Conservation (phyloP, 2,329 filamentous ascomycete species). For the Kalmusia sp. region DNA sequence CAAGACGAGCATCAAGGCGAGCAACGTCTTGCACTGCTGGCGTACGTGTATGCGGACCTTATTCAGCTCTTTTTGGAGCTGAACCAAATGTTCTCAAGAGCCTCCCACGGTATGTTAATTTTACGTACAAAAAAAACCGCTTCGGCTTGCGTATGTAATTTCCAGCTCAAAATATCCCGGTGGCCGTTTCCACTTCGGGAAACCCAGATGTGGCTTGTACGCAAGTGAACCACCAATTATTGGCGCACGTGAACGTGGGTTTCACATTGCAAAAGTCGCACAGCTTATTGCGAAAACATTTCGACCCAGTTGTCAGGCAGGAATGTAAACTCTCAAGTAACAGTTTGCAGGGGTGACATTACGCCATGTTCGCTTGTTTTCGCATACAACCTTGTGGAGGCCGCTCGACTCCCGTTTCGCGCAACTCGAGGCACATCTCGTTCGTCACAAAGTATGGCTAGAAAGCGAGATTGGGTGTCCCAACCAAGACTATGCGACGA, state of each 20-base stretch:
- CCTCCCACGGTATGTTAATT: conserved; percentile 28
- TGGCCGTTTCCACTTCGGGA: conserved; percentile 4
- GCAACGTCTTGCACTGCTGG: conserved; percentile 26
- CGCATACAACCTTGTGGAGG: conserved; percentile 27
- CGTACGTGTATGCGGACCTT: conserved; percentile 35
- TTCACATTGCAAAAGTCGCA: conserved; percentile 11
- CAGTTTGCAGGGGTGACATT: conserved; percentile 26
- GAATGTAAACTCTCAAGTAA: conserved; percentile 21
- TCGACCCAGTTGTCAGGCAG: conserved; percentile 15
- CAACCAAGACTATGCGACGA: conserved; percentile 22
- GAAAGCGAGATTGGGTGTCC: conserved; percentile 26
- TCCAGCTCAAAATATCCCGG: conserved; percentile 10
- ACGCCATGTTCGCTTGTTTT: conserved; percentile 22
- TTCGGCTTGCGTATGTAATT: conserved; percentile 8
- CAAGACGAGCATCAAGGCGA: conserved; percentile 14
- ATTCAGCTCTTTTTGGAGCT: conserved; percentile 33
- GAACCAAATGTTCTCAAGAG: conserved; percentile 35
- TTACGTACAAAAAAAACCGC: conserved; percentile 20
- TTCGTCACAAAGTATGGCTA: conserved; percentile 33
- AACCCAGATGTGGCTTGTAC: conserved; percentile 1
- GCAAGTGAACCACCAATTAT: conserved; percentile 10
- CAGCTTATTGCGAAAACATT: conserved; percentile 16
- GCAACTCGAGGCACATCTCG: conserved; percentile 28
- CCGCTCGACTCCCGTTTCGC: conserved; percentile 41
- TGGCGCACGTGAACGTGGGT: conserved; percentile 9